Evolutionary conservation across 163 green algal species (phyloP), one percentile per base, ranked within the genome.

Genomic region (Chlorella variabilis): DNA sequence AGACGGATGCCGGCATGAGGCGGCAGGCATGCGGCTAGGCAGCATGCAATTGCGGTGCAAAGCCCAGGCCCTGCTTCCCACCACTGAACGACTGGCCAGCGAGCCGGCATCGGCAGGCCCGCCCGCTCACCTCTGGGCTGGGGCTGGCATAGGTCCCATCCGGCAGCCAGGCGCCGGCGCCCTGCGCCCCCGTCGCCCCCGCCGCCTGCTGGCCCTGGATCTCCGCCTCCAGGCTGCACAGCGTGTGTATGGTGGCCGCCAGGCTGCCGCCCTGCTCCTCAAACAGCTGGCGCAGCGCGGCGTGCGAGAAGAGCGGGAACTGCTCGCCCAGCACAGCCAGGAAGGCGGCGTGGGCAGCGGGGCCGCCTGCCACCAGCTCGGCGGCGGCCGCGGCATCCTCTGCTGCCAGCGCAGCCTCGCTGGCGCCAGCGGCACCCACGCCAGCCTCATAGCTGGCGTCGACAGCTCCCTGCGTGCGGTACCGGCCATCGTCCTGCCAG

Each of bases 211-310:
- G 71, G 15, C 86, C 83, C 21, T 84, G 49, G 58, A 90, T n/a
- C 66, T 91, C 83, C 3, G 39, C 58, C 79, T 91, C 87, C 41
- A 89, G 61, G n/a, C 77, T 74, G n/a, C 67, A 86, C 49, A 92
- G 66, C 48, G 80, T 78, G 62, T 87, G 77, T 17, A 90, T 58
- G 0, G 88, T 84, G 21, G 67, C 75, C 21, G 75, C 58, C 42
- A 92, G 27, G 61, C 87, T 79, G 39, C 71, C 27, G 0, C 20
- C 45, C 38, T 83, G 74, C 25, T 84, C 59, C n/a, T 79, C 48
- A 77, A 92, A 83, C 38, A 91, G 49, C 77, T 83, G 62, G 3
- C 21, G 66, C 62, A 89, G 73, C 2, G 63, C 80, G 21, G 75
- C 71, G 2, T 31, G 27, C 0, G 77, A 83, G 63, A 86, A 91